Evolutionary conservation across 495 filamentous ascomycete species (phyloP).

Genomic region (Pyrenula massariospora): DNA sequence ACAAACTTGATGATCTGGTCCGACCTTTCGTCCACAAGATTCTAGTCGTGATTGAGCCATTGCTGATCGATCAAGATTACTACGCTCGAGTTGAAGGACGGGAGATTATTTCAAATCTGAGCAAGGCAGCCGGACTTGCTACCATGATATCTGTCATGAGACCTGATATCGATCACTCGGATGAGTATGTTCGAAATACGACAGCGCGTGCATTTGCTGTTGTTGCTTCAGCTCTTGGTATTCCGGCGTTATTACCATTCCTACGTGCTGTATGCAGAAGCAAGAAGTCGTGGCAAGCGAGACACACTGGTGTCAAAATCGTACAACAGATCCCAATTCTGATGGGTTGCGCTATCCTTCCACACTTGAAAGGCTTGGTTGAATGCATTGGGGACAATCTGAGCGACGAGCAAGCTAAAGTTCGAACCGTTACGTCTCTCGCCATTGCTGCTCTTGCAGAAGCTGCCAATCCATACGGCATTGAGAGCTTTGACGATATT

Average conservation of each 20-base stretch:
- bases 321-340: constrained; percentile 99
- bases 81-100: constrained; percentile 97
- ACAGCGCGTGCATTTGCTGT: constrained; percentile 96
- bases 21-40: constrained; percentile 98
- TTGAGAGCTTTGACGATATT: constrained; percentile 97
- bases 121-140: constrained; percentile 91
- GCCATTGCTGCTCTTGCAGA: constrained; percentile 94
- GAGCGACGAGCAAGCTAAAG: constrained; percentile 95
- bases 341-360: constrained; percentile 95
- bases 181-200: constrained; percentile 99
- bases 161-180: constrained; percentile 95
- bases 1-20: constrained; percentile 95
- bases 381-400: constrained; percentile 94
- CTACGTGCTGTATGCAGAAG: constrained; percentile 88
- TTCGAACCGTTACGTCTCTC: constrained; percentile 88
- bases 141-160: constrained; percentile 99
- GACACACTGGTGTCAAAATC: constrained; percentile 99
- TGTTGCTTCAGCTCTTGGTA: constrained; percentile 91
- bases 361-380: constrained; percentile 90
- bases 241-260: constrained; percentile 91
- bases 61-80: constrained; percentile 98
- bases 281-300: constrained; percentile 98
- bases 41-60: constrained; percentile 94
- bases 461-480: constrained; percentile 95
- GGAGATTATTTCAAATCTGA: constrained; percentile 96